These are phyloP conservation scores for Mucor piriformis DNA, from an alignment of 371 early-diverging fungal species.

Conservation along the genomic window DNA sequence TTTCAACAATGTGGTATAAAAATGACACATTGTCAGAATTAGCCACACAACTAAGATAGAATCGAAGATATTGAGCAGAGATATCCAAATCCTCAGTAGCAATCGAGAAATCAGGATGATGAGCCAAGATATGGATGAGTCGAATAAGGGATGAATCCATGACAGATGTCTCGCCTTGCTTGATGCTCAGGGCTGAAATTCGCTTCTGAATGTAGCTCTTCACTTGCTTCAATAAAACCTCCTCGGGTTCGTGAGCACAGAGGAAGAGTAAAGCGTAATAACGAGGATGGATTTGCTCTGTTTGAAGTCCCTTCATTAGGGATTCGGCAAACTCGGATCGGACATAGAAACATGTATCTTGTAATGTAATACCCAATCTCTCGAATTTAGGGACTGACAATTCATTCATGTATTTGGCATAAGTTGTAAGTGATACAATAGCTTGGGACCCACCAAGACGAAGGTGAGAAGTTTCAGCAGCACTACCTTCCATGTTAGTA, in stretches of 20 bases:
- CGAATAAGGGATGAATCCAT: constrained; percentile 73
- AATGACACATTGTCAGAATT: constrained; percentile 83
- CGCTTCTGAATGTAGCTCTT: constrained; percentile 41
- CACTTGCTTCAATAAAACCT: constrained; percentile 52
- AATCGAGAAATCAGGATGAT: constrained; percentile 87
- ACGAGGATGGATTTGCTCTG: constrained; percentile 63
- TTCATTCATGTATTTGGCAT: constrained; percentile 52
- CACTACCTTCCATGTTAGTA: constrained; percentile 19
- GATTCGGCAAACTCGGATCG: constrained; percentile 75
- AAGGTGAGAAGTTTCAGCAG: constrained; percentile 45
- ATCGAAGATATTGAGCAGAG: constrained; percentile 73
- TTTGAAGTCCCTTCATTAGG: constrained; percentile 70
- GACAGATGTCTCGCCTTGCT: constrained; percentile 16
- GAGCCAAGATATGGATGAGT: constrained; percentile 80
- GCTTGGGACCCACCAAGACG: constrained; percentile 71
- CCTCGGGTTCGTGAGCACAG: constrained; percentile 88
- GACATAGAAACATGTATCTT: constrained; percentile 83
- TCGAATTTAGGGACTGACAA: constrained; percentile 59
- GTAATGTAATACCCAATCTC: constrained; percentile 62
- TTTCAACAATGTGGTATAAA: constrained; percentile 74
- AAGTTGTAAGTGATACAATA: constrained; percentile 68
- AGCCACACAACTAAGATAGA: constrained; percentile 79
- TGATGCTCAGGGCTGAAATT: constrained; percentile 11
- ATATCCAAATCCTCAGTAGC: constrained; percentile 58
- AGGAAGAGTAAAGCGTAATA: constrained; percentile 75